Percentiles rank a stretch among this genome's conserved stretches.
These are phyloP conservation scores for Calonectria fujianensis DNA, from an alignment of 2,329 filamentous ascomycete species.

Conservation along the genomic window DNA sequence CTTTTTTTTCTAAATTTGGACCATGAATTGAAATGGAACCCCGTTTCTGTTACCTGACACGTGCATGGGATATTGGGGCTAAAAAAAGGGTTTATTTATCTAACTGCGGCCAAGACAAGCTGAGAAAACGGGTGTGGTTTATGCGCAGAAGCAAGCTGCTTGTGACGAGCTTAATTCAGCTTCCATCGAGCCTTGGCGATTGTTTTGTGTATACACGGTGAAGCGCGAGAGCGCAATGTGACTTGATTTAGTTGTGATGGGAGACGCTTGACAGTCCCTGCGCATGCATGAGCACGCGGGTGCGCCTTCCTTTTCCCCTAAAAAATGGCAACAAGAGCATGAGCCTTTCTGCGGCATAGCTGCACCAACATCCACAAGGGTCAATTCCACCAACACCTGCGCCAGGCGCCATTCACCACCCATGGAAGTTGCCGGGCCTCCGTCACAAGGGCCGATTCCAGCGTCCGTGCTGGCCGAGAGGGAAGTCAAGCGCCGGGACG, in stretches of 20 bases:
- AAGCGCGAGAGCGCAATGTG: not conserved
- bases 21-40: not conserved
- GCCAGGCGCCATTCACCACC: not conserved
- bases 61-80: not conserved
- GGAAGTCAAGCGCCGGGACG: constrained; percentile 62
- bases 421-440: constrained; percentile 53
- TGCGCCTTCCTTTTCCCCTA: not conserved
- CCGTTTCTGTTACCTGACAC: not conserved
- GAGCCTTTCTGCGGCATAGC: not conserved
- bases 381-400: not conserved
- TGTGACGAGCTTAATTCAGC: constrained; percentile 1
- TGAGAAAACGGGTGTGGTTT: not conserved
- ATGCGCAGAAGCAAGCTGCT: not conserved
- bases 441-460: constrained; percentile 69
- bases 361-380: not conserved
- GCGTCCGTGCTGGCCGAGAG: constrained; percentile 64
- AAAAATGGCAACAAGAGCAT: not conserved
- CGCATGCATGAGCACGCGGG: not conserved
- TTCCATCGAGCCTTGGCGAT: not conserved
- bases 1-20: constrained; percentile 3
- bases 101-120: not conserved
- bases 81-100: not conserved
- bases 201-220: not conserved
- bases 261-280: not conserved
- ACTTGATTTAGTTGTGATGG: not conserved